A percentile compares a stretch with the other conserved stretches of the same genome.
phyloP scores from a whole-genome alignment of 2,329 filamentous ascomycete species.

The Aquanectria penicillioides region DNA sequence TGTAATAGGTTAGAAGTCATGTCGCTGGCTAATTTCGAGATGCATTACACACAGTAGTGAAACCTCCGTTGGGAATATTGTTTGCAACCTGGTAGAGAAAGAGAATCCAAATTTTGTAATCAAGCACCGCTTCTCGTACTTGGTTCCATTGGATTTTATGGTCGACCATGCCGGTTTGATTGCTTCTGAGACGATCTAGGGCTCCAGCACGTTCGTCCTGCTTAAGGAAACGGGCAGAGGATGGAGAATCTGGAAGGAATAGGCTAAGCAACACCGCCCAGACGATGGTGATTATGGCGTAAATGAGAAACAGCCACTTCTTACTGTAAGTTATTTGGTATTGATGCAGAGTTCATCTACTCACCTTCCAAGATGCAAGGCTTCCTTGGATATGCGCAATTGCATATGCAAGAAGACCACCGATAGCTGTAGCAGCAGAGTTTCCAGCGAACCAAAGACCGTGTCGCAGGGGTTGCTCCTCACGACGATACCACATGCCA shows the following conservation, averaged over 20 bases:
- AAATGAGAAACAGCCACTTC: constrained; percentile 37
- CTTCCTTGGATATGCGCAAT: constrained; percentile 32
- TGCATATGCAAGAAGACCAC: constrained; percentile 32
- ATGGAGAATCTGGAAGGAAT: constrained; percentile 31
- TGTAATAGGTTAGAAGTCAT: background rate
- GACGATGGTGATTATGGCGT: constrained; percentile 32
- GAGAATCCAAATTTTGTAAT: constrained; percentile 32
- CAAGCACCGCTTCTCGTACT: constrained; percentile 31
- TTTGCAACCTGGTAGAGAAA: constrained; percentile 33
- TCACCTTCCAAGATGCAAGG: constrained; percentile 30
- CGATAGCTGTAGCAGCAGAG: constrained; percentile 33
- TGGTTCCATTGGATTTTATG: constrained; percentile 36
- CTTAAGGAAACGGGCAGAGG: constrained; percentile 28
- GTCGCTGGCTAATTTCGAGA: accelerated
- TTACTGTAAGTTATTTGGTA: background rate
- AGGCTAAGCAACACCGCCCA: constrained; percentile 26
- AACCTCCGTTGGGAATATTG: constrained; percentile 35
- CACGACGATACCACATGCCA: constrained; percentile 38
- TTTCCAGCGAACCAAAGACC: constrained; percentile 38
- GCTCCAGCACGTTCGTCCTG: constrained; percentile 27
- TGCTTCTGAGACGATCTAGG: constrained; percentile 29
- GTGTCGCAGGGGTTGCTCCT: constrained; percentile 36
- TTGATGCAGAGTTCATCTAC: background rate
- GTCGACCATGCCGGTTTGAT: constrained; percentile 34
- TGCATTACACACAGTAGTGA: constrained; percentile 25